Percentiles rank a stretch among this genome's conserved stretches.
These are phyloP conservation scores for Oldenlandia corymbosa DNA, from an alignment of 257 asterid genomes.

Conservation along the genomic window DNA sequence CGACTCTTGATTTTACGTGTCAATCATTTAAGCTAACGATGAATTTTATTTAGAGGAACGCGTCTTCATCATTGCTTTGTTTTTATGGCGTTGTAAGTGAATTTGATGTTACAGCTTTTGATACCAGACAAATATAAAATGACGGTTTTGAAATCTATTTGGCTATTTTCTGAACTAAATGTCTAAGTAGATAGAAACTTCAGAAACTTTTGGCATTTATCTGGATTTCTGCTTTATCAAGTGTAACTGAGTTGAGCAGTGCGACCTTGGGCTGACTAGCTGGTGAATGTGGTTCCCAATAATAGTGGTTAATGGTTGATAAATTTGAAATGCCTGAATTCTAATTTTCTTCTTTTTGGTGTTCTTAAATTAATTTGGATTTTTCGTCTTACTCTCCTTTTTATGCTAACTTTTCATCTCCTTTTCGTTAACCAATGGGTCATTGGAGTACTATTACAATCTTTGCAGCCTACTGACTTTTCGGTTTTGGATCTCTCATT, in stretches of 20 bases:
- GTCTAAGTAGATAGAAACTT: neutral
- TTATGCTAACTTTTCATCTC: no score
- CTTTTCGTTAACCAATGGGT: no score
- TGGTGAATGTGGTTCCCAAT: neutral
- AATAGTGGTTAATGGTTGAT: neutral
- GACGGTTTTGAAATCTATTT: neutral
- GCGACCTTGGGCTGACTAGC: neutral
- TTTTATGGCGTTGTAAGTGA: neutral
- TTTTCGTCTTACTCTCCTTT: neutral
- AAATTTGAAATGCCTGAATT: neutral
- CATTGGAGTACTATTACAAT: no score
- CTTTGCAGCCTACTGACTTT: no score
- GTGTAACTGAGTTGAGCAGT: neutral
- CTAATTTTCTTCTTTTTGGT: neutral
- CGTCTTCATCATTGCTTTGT: neutral
- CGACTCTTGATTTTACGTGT: no score
- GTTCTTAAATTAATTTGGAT: neutral
- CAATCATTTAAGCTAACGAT: no score
- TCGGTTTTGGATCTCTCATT: neutral
- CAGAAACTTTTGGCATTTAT: neutral
- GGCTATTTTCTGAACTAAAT: neutral
- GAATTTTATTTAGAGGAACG: neutral
- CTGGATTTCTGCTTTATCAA: no score
- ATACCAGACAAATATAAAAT: neutral
- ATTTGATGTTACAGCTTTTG: neutral